Evolutionary conservation across 805 yeast species (phyloP), one percentile per base, ranked within the genome.

Genomic region (Isabelozyma heimii): DNA sequence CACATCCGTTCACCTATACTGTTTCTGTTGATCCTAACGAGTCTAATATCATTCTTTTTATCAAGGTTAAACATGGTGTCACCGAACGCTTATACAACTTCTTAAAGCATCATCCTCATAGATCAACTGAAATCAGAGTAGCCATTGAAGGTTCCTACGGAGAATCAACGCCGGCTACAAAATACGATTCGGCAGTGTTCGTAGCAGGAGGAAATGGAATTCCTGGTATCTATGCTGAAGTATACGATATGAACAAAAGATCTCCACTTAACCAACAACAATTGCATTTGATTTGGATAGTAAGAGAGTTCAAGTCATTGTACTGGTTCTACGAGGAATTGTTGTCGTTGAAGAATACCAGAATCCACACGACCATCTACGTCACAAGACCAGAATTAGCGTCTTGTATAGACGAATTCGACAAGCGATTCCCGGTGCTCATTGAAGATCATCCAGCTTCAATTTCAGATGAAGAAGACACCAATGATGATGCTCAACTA

Each of bases 1-100:
- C 88, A 0, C 89, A 84, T 61, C 90, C 90, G 2, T 84, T 84
- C 54, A 82, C 88, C 0, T 70, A 67, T 46, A 67, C 72, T 5
- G 49, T 53, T 4, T 48, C 54, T 2, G 37, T 52, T 20, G 51
- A 49, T 5, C 40, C 61, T 15, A 48, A 52, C 13, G 49, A 58
- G 7, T 48, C 58, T 41, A 55, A 54, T 16, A 62, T 70, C n/a
- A 50, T 64, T 2, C 57, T 70, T 24, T 70, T 61, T 47, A 54
- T 62, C 16, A 70, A 70, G 51, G 71, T 66, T 16, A 70, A 70
- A 47, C 59, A 61, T 8, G 75, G 75, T 7, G 57, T 70, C 8
- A 70, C 75, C 0, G 37, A 50, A 10, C 39, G 50, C 6, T 44
- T 70, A 9, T 59, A 59, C 40, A 33, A 56, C 12, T 53, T 53